Evolutionary conservation across 2,329 filamentous ascomycete genomes (phyloP), one percentile per base, ranked within the genome.

Genomic region (Claviceps pazoutovae): DNA sequence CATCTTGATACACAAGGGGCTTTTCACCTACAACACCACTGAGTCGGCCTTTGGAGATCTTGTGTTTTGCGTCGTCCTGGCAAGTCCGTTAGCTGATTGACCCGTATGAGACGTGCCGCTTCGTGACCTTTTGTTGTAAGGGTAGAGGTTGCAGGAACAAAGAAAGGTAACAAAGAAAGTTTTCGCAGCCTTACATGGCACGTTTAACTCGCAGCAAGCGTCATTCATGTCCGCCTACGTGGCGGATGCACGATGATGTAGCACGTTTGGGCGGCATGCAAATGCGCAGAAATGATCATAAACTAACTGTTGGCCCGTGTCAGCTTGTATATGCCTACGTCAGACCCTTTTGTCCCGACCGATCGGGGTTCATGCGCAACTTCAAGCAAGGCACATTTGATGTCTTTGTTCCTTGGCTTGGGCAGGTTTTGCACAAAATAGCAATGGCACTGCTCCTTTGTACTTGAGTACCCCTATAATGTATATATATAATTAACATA

Each of bases 11-110:
- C 71, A 77, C 54, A 72, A 83, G 81, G 26, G 81, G 0, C 77
- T 78, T 0, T 84, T 83, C 59, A 82, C 79, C 0, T 72, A 65
- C 53, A 68, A 63, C 45, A 79, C 75, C 61, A 79, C 80, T 56
- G 74, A 79, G 0, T 75, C 74, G 0, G 77, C 78, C 0, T 81
- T 80, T 60, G 60, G 62, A 5, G 73, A 80, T 48, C 1, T 8
- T 11, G 63, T 68, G 1, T 79, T 80, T 60, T 34, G 75, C 80
- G 4, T 73, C 74, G 0, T 79, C 72, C 58, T 63, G 49, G 11
- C 54, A 59, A 53, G 76, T 74, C 3, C 65, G 64, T 57, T 53
- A 54, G 7, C 55, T 70, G 14, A 56, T 67, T n/a, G 55, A 56
- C 23, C 50, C 58, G 62, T 65, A 53, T 52, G 60, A 21, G 9